Evolutionary conservation across 2,329 filamentous ascomycete genomes (phyloP), one percentile per base, ranked within the genome.

Genomic region (Pseudofabraea citricarpa): DNA sequence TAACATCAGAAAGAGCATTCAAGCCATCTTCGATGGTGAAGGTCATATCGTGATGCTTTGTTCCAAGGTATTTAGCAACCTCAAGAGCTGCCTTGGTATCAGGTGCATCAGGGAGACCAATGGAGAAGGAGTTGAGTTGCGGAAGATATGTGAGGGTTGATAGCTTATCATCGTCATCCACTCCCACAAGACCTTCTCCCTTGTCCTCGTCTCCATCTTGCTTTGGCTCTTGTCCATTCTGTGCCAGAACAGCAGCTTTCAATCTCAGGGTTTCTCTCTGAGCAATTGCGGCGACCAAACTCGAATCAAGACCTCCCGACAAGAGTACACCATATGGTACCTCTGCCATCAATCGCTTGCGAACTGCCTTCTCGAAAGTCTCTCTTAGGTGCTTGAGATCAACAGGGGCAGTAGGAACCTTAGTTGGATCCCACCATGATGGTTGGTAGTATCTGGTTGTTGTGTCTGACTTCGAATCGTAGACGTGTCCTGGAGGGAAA

Each of bases 91-190:
- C 93, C 66, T 86, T 82, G 61, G 89, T 93, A 66, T 98, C 93
- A 39, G 93, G 93, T 24, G 93, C 88, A 55, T 84, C 87, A 6
- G 91, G 90, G 26, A 98, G 82, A 62, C 93, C 93, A 55, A 98
- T 98, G 13, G 93, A 98, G 77, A 98, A 98, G 13, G 90, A 96
- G 80, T 97, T 94, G 67, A 98, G 81, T 67, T 97, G 87, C 26
- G 91, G 90, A 43, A 97, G 81, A 60, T 93, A 88, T 43, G 90
- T 93, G 50, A 95, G 80, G 12, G 90, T 95, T 38, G 85, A 89
- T 49, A 97, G 72, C 61, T 91, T 80, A 73, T 95, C 85, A 46
- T 91, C 81, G 62, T 95, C 90, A 59, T 97, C 93, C 57, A 98
- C 94, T 59, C 93, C 93, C 47, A 96, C 91, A 36, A 97, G 77